Conservation (phyloP, 73 alveolate genomes). For the Stentor coeruleus region DNA sequence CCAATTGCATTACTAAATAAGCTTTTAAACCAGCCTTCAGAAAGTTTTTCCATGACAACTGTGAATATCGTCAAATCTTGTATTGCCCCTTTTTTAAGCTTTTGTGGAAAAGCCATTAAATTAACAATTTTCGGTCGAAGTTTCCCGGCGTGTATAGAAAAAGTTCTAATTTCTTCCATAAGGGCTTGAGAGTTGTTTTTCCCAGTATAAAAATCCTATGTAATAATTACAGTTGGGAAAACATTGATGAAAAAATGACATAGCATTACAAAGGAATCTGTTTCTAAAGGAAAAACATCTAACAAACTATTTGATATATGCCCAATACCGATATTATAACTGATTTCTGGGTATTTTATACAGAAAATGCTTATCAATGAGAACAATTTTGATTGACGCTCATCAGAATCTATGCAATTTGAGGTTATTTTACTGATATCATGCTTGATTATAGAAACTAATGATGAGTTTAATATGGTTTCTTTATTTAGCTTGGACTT, state of each 20-base stretch:
- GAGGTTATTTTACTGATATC: not conserved
- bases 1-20: not conserved
- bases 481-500: not conserved
- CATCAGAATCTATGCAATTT: not conserved
- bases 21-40: not conserved
- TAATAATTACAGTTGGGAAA: not conserved
- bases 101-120: not conserved
- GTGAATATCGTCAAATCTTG: not conserved
- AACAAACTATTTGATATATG: not conserved
- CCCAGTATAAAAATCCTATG: not conserved
- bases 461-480: not conserved
- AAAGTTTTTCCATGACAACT: not conserved
- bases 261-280: not conserved
- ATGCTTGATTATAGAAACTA: not conserved
- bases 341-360: not conserved
- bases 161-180: not conserved
- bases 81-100: not conserved
- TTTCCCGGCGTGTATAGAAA: not conserved
- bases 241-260: not conserved
- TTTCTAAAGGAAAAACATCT: not conserved
- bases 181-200: not conserved
- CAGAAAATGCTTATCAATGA: not conserved
- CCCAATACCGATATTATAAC: not conserved
- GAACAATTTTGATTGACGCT: not conserved
- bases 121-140: not conserved